Base-by-base conservation (phyloP, 257 asterid species). In the Rauvolfia tetraphylla region DNA sequence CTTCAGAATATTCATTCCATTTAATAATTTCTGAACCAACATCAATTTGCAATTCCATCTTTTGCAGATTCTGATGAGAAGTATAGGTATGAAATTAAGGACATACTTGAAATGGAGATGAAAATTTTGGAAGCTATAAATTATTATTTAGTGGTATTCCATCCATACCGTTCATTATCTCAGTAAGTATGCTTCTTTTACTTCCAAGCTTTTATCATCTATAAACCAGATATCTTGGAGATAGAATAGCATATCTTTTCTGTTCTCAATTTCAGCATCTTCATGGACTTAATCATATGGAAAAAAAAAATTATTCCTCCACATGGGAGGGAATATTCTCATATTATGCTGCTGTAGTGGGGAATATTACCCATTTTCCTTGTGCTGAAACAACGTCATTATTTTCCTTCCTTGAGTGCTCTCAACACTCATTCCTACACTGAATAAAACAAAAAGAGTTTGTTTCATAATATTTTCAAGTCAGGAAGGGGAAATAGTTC, bases 21-120 rank as follows among this genome's bases (percentile, higher is more conserved):
- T 34, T 31, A 5, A 33, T 14, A 14, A 33, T 15, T 0, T 48
- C 5, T 61, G 34, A 49, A 39, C 39, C 18, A 34, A 12, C 33
- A 20, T 62, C 68, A 25, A 54, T 69, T 57, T 46, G 62, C 69
- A 75, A 17, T 34, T 72, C 38, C 80, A 75, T 41, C 62, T 78
- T 79, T 85, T 83, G 88, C 96, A 95, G 98, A 83, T 88, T 38
- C 83, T 0, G 98, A 90, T 78, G 98, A 95, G 49, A 95, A 86
- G 86, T 89, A 88, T 81, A 89, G 89, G 48, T 92, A 54, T 84
- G 99, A 95, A 84, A 86, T 89, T 78, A 95, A 92, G 79, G 99
- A 92, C 81, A 92, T 95, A 76, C 91, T 95, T 18, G 98, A 91
- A 84, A 95, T 92, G 99, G 99, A 95, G 87, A 95, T 95, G 99